phyloP scores from a whole-genome alignment of 2,329 filamentous ascomycete species.

The Aurifilum marmelostoma region DNA sequence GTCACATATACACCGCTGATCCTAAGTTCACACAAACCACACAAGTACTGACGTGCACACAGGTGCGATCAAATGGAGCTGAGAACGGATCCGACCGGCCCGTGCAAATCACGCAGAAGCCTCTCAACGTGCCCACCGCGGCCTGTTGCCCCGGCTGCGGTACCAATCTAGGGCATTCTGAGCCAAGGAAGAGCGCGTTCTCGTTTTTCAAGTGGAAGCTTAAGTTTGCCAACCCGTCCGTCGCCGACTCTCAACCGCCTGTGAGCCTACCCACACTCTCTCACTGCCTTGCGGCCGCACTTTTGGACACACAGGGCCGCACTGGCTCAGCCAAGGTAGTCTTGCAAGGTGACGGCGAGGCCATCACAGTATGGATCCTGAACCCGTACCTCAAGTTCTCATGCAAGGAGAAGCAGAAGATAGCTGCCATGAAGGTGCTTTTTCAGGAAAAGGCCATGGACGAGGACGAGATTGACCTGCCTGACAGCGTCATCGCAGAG shows the following conservation, averaged over 20 bases:
- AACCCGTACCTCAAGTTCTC: slow-evolving; percentile 59
- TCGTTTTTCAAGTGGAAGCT: slow-evolving; percentile 63
- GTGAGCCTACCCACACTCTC: slow-evolving; percentile 43
- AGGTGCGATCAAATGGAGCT: not conserved
- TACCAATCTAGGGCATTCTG: slow-evolving; percentile 52
- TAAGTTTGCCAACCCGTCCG: slow-evolving; percentile 41
- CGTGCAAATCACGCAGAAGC: not conserved
- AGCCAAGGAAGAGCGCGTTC: slow-evolving; percentile 48
- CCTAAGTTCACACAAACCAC: not conserved
- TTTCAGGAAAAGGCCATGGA: slow-evolving; percentile 48
- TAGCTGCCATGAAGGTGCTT: slow-evolving; percentile 56
- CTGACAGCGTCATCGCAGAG: slow-evolving; percentile 51
- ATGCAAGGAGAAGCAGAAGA: slow-evolving; percentile 40
- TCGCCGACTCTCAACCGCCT: slow-evolving; percentile 23
- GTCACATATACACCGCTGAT: slow-evolving; percentile 12
- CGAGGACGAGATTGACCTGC: slow-evolving; percentile 60
- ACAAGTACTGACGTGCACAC: not conserved
- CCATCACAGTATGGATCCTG: slow-evolving; percentile 53
- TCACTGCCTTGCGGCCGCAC: slow-evolving; percentile 57
- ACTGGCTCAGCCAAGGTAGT: slow-evolving; percentile 62
- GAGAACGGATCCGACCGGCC: not conserved
- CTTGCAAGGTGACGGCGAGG: slow-evolving; percentile 44
- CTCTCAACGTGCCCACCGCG: not conserved
- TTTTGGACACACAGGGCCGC: slow-evolving; percentile 57
- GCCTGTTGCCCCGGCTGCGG: slow-evolving; percentile 52